Percentiles rank a stretch among this genome's conserved stretches.
These are phyloP conservation scores for Tillandsia fasciculata DNA, from an alignment of 176 grass and related monocot genomes.

Conservation along the genomic window DNA sequence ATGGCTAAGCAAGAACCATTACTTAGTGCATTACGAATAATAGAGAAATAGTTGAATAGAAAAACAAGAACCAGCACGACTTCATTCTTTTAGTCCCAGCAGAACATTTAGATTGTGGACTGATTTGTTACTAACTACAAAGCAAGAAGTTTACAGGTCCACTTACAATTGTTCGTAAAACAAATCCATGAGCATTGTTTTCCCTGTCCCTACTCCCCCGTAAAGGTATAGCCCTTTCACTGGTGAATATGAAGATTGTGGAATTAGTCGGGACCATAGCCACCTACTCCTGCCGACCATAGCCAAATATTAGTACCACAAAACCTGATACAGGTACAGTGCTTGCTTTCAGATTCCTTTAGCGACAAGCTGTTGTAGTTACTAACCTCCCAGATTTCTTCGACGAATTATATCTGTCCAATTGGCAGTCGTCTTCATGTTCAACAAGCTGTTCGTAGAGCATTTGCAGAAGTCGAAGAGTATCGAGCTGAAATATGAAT, in stretches of 20 bases:
- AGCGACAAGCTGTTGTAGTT: constrained; percentile 6
- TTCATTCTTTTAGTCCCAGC: no score
- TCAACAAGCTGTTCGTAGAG: constrained; percentile 65
- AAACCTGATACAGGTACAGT: constrained; percentile 6
- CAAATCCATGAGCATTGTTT: constrained; percentile 94
- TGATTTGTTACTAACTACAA: no score
- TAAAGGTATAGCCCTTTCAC: constrained; percentile 79
- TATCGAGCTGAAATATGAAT: constrained; percentile 48
- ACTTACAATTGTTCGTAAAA: constrained; percentile 84
- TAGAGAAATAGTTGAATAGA: no score
- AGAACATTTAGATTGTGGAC: no score
- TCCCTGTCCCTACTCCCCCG: constrained; percentile 86
- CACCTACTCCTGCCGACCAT: constrained; percentile 57
- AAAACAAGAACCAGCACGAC: no score
- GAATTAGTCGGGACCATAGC: constrained; percentile 73
- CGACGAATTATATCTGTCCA: constrained; percentile 80
- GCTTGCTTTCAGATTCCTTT: constrained; percentile 10
- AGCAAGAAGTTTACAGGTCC: no score
- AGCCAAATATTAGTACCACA: constrained; percentile 1
- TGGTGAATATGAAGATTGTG: constrained; percentile 45
- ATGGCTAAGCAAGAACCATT: no score
- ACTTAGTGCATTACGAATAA: no score
- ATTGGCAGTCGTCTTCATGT: constrained; percentile 49
- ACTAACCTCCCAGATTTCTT: constrained; percentile 57
- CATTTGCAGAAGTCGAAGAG: constrained; percentile 65